Evolutionary conservation across 257 asterid species (phyloP), one percentile per base, ranked within the genome.

Genomic region (Nicotiana knightiana): DNA sequence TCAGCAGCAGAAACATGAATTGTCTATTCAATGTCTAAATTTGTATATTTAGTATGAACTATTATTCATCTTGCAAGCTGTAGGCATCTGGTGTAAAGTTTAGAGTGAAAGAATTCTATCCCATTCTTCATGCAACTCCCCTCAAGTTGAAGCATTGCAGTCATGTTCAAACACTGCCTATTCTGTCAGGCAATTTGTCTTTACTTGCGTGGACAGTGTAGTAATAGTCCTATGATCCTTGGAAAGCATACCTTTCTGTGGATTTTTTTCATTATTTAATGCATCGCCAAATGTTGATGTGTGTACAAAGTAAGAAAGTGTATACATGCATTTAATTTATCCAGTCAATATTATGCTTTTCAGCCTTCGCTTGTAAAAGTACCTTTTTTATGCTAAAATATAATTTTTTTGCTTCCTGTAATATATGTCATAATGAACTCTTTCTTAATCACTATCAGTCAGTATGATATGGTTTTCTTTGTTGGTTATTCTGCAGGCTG

Each of bases 401-500:
- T 73, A 5, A 6, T 5, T 7, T n/a, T 15, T 58, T 58, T 17
- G 64, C 64, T 18, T 58, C n/a, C 64, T 18, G n/a, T 43, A 9
- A 43, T 43, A 55, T 15, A 71, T 71, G 59, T 12, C 35, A 43
- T 43, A 24, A 2, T 13, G 79, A 71, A 48, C 79, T 71, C 35
- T 70, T 43, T 4, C 77, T 39, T 70, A 70, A 11, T 43, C 37
- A 48, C 12, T 73, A 73, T 73, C 62, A 26, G 62, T 37, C 48
- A 75, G 62, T 26, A 46, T 51, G 43, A 75, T 48, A 75, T 26
- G 30, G 58, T 51, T 10, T 18, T 68, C n/a, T 4, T 17, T 68
- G 54, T 24, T 39, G 55, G 78, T 32, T 46, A 13, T 64, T n/a
- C 24, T 80, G 67, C 79, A 65, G 83, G 76, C 63, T 18, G 76